Base-by-base conservation (phyloP, 257 asterid species). In the Nemophila menziesii region DNA sequence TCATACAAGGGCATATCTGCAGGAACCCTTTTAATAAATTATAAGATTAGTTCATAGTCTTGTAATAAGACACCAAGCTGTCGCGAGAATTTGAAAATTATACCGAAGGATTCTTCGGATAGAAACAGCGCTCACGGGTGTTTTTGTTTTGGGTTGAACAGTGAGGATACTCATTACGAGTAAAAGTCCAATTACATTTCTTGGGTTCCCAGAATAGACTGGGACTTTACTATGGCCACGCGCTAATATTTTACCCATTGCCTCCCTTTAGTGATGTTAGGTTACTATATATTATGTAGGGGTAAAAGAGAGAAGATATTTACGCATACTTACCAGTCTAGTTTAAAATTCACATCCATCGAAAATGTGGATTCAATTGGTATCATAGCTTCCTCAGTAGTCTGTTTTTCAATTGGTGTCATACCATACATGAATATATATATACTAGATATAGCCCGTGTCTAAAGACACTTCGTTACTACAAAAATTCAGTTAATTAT, bases 341-440 rank as follows among this genome's bases (percentile, higher is more conserved):
- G 64, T 57, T 89, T 84, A 51, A 95, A 89, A 68, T 89, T 74
- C 52, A 89, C 92, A 60, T 84, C 94, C 73, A 89, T 63, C 11
- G 97, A 89, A 68, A 89, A 89, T 33, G 95, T 89, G 39, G 97
- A 89, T 73, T 89, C 95, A 46, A 89, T 84, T 37, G 97, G 95
- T 1, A 95, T 89, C 95, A 89, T 89, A 58, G 97, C 97, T 60
- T 78, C 95, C 76, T 89, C 97, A 58, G 97, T 95, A 52, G 89
- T 89, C 97, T 89, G 72, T 61, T 56, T 20, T 56, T 49, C n/a
- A n/a, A n/a, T n/a, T n/a, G n/a, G n/a, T n/a, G n/a, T n/a, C n/a
- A n/a, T n/a, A n/a, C n/a, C n/a, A n/a, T n/a, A n/a, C n/a, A n/a
- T n/a, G n/a, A n/a, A n/a, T n/a, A n/a, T n/a, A n/a, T n/a, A n/a